Base-by-base conservation (phyloP, 495 filamentous ascomycete genomes). In the Aspergillus ostianus region DNA sequence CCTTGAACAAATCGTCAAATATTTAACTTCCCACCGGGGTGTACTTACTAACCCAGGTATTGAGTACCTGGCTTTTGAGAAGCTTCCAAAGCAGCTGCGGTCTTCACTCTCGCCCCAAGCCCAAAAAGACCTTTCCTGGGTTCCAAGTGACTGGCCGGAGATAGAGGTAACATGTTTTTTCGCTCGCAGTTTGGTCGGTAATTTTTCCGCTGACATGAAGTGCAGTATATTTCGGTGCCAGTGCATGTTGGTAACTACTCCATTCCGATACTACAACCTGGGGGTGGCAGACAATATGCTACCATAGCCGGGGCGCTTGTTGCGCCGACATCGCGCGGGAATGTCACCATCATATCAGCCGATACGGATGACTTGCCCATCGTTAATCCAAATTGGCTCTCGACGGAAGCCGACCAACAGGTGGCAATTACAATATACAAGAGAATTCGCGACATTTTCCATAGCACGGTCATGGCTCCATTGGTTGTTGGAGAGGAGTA, bases 141-240 rank as follows among this genome's bases (percentile, higher is more conserved):
- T 81, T 52, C 77, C 83, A 0, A 12, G 55, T 0, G 84, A 87
- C 62, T 87, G 84, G 84, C 85, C 84, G 0, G 82, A 86, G 21
- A 60, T 84, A n/a, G 81, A 85, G 67, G 72, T 73, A 61, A 51
- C 57, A 32, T 15, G 17, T 2, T 17, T 26, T 15, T 41, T 15
- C 8, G 46, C 9, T 12, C 23, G 12, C n/a, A 30, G 4, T 32
- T 48, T 7, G 19, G 12, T 32, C 29, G 9, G 36, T 15, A 15
- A 55, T 27, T 13, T 23, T 32, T n/a, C 15, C 7, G 27, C 26
- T 49, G 15, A 30, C 9, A 56, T 20, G 30, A 29, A 3, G 2
- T 29, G 1, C 57, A 74, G 64, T 78, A 72, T 52, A 59, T 74
- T 20, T 70, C 75, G 0, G 64, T 62, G 17, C 73, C 73, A 20